Conservation (phyloP, 495 filamentous ascomycete genomes). For the Xylaria acuta region DNA sequence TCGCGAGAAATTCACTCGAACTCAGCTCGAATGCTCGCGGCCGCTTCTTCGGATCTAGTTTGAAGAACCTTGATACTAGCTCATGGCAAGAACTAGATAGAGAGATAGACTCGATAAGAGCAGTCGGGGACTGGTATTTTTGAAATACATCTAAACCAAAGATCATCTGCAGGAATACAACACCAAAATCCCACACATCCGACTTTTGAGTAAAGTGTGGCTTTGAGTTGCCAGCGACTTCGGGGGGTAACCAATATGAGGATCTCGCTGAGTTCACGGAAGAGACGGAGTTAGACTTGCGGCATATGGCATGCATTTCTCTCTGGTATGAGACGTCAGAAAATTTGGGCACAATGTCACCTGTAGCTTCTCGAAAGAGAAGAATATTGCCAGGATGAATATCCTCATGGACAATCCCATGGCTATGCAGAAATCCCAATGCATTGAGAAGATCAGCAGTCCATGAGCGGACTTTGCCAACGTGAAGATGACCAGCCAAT, state of each 20-base stretch:
- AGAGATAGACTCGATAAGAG: slow-evolving; percentile 64
- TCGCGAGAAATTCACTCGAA: slow-evolving; percentile 83
- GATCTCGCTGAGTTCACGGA: slow-evolving; percentile 70
- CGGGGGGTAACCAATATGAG: slow-evolving; percentile 82
- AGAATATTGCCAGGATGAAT: slow-evolving; percentile 80
- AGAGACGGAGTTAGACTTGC: slow-evolving; percentile 49
- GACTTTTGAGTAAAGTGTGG: slow-evolving; percentile 75
- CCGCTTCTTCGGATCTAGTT: slow-evolving; percentile 78
- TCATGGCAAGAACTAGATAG: slow-evolving; percentile 79
- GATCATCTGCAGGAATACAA: slow-evolving; percentile 91
- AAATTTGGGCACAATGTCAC: slow-evolving; percentile 68
- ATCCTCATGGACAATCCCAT: slow-evolving; percentile 79
- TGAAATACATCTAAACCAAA: slow-evolving; percentile 79
- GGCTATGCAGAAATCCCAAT: slow-evolving; percentile 82
- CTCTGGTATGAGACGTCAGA: slow-evolving; percentile 72
- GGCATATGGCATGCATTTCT: slow-evolving; percentile 64
- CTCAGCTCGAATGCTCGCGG: slow-evolving; percentile 88
- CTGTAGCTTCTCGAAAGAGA: slow-evolving; percentile 63
- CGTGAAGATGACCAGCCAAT: slow-evolving; percentile 72
- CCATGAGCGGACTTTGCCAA: slow-evolving; percentile 79
- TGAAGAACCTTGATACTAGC: slow-evolving; percentile 82
- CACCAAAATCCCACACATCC: slow-evolving; percentile 93
- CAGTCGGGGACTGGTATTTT: slow-evolving; percentile 78
- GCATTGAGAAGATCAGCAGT: slow-evolving; percentile 90
- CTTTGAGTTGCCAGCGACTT: slow-evolving; percentile 67